Evolutionary conservation across 2,329 filamentous ascomycete genomes (phyloP), one percentile per base, ranked within the genome.

Genomic region (Graphilbum fragrans): DNA sequence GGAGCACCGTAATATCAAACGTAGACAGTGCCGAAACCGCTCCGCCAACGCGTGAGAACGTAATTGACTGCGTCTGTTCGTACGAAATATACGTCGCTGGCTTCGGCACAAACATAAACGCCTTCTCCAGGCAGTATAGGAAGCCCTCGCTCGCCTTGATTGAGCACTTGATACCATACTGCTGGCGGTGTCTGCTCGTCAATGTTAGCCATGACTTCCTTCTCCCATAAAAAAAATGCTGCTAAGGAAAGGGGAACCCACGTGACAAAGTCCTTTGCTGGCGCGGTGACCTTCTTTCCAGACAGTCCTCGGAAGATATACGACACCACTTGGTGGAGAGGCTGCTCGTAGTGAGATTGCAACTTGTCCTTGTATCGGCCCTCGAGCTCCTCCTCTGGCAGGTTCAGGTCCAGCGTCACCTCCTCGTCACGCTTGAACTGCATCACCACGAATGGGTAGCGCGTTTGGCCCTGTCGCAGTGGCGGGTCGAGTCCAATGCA

Each of bases 61-160:
- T 95, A 49, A 98, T 82, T 39, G 83, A 85, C 39, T 85, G 76
- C 29, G 93, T 84, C 55, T 94, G 86, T 55, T 98, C 92, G 64
- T 94, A 93, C 46, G 86, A 83, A 46, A 98, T 90, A 64, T 96
- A 98, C 2, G 90, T 95, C 16, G 92, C 88, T 2, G 92, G 92
- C 66, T 98, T 98, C 25, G 92, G 92, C 16, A 98, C 92, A 60
- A 98, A 98, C 77, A 98, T 93, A 62, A 98, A 94, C 8, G 88
- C 90, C 65, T 95, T 95, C 63, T 98, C 92, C 51, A 98, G 67
- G 59, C 88, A 95, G 74, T 94, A 98, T 39, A 98, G 69, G 57
- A 94, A 88, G 46, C 93, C 92, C 65, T 98, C 92, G 61, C 93
- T 95, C 41, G 93, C 93, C 66, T 98, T 98, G 76, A 98, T 95